Percentiles rank a stretch among this genome's conserved stretches.
phyloP scores from a whole-genome alignment of 176 grass and related monocot genomes.

The Carex cristatella region DNA sequence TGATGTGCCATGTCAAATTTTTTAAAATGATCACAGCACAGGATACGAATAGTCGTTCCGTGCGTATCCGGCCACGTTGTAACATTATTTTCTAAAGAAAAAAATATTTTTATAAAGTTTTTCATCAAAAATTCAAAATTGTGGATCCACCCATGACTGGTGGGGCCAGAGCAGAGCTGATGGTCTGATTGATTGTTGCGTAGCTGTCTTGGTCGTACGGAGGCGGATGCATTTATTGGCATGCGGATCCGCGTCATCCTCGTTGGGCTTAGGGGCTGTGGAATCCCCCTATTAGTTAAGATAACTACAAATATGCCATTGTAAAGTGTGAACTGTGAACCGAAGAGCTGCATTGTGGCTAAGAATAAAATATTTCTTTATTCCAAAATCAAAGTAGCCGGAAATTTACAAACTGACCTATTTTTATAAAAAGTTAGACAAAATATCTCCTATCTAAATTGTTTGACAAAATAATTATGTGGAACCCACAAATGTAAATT shows the following conservation, averaged over 20 bases:
- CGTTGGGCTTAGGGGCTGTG: neutral
- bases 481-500: too few species aligned
- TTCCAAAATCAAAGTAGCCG: neutral
- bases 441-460: too few species aligned
- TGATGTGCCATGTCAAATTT: too few species aligned
- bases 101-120: too few species aligned
- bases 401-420: too few species aligned
- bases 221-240: conserved; percentile 24
- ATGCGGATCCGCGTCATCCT: conserved; percentile 18
- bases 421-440: too few species aligned
- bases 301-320: neutral
- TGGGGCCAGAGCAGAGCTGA: neutral
- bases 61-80: too few species aligned
- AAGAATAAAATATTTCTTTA: neutral
- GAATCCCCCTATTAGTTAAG: neutral
- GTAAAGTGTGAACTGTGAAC: neutral
- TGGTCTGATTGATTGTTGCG: neutral
- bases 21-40: too few species aligned
- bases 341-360: neutral
- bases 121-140: too few species aligned
- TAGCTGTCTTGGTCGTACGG: conserved; percentile 22
- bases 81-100: too few species aligned
- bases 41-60: too few species aligned
- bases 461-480: too few species aligned
- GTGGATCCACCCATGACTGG: neutral